Base-by-base conservation (phyloP, 192 early-diverging fungal species). In the Linnemannia zychae region DNA sequence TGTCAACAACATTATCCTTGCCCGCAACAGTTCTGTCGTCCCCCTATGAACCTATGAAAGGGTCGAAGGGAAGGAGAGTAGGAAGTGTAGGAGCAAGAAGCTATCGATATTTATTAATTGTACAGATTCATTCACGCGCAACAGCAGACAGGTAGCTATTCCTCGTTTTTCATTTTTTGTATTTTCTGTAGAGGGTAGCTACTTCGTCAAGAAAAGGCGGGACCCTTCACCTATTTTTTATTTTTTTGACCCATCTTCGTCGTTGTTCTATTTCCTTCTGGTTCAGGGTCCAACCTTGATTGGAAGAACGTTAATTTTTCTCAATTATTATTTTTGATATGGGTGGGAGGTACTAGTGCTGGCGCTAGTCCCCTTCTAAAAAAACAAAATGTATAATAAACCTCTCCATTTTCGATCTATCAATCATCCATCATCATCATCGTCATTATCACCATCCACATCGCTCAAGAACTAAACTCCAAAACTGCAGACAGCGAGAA, bases 1-100 rank as follows among this genome's bases (percentile, higher is more conserved):
- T 48, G 76, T 87, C 50, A 87, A 80, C 28, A 75, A 78, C 37
- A 87, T 87, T 20, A 87, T 87, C 28, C 48, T 87, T 7, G 52
- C 70, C 44, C 53, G 77, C 36, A 87, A 87, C 31, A 24, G 77
- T 28, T 76, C 63, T 6, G 84, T 73, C 0, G 33, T 80, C 11
- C 78, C 69, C 0, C 77, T 78, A 37, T 78, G 34, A 77, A 12
- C 17, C n/a, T n/a, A 37, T 67, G 0, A 46, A 40, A 76, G 67
- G 40, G 9, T 44, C 40, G 9, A 44, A 44, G 40, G 40, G 40
- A 44, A 44, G 40, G 40, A 44, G n/a, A n/a, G n/a, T n/a, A n/a
- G n/a, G n/a, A n/a, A n/a, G n/a, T n/a, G n/a, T n/a, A n/a, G n/a
- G n/a, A n/a, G n/a, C n/a, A n/a, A n/a, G n/a, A n/a, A n/a, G n/a